Conservation (phyloP, 2,329 filamentous ascomycete genomes). For the Lasiodiplodia sp. region DNA sequence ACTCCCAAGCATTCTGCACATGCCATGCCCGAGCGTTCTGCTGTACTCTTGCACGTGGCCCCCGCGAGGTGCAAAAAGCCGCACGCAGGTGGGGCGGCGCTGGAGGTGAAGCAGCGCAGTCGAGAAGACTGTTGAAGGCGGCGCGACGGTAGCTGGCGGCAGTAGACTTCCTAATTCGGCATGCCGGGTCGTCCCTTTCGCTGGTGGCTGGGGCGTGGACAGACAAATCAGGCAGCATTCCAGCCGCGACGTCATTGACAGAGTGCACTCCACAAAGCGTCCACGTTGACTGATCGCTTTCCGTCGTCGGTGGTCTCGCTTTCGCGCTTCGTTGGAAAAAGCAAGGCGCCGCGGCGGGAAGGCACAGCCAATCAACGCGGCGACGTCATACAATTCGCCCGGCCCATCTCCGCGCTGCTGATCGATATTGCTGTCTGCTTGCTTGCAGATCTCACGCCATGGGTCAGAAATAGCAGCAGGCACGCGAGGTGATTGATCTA, state of each 20-base stretch:
- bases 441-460: neutral
- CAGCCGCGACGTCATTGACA: neutral
- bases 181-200: neutral
- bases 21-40: neutral
- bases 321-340: neutral
- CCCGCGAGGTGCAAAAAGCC: neutral
- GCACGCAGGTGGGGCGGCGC: neutral
- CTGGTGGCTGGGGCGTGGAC: neutral
- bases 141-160: neutral
- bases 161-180: neutral
- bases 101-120: neutral
- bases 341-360: neutral
- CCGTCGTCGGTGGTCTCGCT: neutral
- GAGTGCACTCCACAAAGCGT: neutral
- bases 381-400: neutral
- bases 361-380: neutral
- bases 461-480: neutral
- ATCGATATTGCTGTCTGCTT: neutral
- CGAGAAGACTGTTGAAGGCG: neutral
- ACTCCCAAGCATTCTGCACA: constrained; percentile 1
- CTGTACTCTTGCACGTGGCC: neutral
- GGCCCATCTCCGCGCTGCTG: neutral
- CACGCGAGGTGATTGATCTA: neutral
- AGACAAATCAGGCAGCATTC: neutral
- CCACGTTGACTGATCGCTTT: neutral